Conservation (phyloP, 1,284 basidiomycete genomes). For the Rhizopogon parksii region DNA sequence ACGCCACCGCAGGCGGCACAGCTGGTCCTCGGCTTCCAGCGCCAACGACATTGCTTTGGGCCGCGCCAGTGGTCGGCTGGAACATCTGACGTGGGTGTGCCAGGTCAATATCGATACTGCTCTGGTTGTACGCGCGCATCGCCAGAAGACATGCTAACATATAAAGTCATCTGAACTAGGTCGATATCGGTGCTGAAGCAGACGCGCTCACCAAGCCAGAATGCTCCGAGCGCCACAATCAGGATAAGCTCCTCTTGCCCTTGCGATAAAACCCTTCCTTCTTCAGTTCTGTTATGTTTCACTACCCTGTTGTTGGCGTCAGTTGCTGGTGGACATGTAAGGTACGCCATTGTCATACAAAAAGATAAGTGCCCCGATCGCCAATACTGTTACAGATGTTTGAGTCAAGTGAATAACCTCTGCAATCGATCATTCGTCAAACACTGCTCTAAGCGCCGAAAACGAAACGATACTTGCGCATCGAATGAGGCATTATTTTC, state of each 20-base stretch:
- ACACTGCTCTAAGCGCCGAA: constrained; percentile 2
- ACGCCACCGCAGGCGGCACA: constrained; percentile 10
- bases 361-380: constrained; percentile 53
- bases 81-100: constrained; percentile 27
- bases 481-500: constrained; percentile 33
- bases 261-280: constrained; percentile 48
- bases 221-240: constrained; percentile 60
- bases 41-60: constrained; percentile 29
- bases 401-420: constrained; percentile 66
- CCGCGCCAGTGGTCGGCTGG: constrained; percentile 29
- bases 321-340: constrained; percentile 4
- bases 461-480: constrained; percentile 31
- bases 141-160: constrained; percentile 37
- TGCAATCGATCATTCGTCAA: constrained; percentile 23
- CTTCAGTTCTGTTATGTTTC: constrained; percentile 53
- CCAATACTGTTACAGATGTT: constrained; percentile 61
- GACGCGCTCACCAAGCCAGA: constrained; percentile 59
- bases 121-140: constrained; percentile 34
- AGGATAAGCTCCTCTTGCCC: constrained; percentile 65
- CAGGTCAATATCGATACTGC: constrained; percentile 23
- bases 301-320: constrained; percentile 32
- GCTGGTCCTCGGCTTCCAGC: constrained; percentile 24
- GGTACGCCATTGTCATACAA: constrained; percentile 39
- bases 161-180: background rate
- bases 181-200: background rate